Conservation (phyloP, 2,329 filamentous ascomycete genomes). For the Ophiosphaerella herpotricha region DNA sequence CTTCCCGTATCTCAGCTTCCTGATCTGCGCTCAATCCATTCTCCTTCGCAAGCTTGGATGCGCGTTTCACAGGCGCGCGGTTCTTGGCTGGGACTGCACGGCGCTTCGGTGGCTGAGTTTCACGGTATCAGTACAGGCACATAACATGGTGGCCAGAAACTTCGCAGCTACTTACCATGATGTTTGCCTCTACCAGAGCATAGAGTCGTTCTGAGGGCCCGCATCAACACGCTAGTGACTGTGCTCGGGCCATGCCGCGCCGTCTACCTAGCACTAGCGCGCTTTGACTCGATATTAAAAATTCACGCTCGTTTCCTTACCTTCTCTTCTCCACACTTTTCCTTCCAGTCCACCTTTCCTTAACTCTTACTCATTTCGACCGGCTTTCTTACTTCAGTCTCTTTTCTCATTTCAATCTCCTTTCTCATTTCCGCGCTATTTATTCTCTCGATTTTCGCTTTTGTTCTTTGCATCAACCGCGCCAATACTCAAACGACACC, state of each 20-base stretch:
- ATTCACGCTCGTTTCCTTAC: conserved; percentile 5
- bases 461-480: no score
- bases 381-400: neutral
- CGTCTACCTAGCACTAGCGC: conserved; percentile 2
- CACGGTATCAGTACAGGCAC: conserved; percentile 1
- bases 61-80: conserved; percentile 52
- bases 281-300: conserved; percentile 1
- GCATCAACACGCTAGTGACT: neutral
- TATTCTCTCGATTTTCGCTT: no score
- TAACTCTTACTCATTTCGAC: neutral
- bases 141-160: no score
- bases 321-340: neutral
- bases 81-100: conserved; percentile 27
- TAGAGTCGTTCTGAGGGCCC: neutral
- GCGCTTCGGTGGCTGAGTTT: conserved; percentile 36
- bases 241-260: neutral
- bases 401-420: no score
- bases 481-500: no score
- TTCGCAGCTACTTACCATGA: conserved; percentile 21
- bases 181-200: neutral
- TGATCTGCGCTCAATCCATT: conserved; percentile 83
- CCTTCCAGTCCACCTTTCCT: neutral
- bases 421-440: no score
- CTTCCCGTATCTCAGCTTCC: conserved; percentile 89
- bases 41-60: conserved; percentile 89